Percentiles rank a stretch among this genome's conserved stretches.
Evolutionary conservation across 768 basidiomycete species (phyloP).

Genomic region (Naematelia aurantialba): DNA sequence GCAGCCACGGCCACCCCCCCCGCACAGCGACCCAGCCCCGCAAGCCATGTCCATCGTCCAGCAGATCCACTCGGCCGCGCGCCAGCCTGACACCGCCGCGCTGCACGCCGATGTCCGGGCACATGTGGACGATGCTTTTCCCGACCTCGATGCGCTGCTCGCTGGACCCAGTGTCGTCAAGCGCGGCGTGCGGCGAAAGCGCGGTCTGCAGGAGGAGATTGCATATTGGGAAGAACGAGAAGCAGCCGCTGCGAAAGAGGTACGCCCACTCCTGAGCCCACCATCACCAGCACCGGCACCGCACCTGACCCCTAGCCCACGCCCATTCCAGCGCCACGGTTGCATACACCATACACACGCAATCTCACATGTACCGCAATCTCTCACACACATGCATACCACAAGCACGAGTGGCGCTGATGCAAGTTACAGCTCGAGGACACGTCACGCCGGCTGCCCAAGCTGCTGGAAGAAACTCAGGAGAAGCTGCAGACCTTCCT

Average conservation of each 20-base stretch:
- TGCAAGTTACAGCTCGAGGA: constrained; percentile 38
- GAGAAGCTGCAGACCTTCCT: constrained; percentile 56
- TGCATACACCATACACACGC: not conserved
- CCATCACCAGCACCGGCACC: not conserved
- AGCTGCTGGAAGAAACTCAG: constrained; percentile 57
- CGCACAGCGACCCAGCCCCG: not conserved
- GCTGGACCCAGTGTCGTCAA: constrained; percentile 10
- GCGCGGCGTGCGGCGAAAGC: constrained; percentile 12
- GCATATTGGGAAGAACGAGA: constrained; percentile 34
- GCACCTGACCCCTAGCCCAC: not conserved
- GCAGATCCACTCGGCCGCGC: not conserved
- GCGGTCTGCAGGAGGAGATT: constrained; percentile 35
- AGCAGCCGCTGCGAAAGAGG: constrained; percentile 20
- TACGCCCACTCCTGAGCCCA: too few relatives aligned
- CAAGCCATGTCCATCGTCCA: not conserved
- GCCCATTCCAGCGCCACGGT: too few relatives aligned
- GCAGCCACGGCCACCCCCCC: too few relatives aligned
- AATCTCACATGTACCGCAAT: not conserved
- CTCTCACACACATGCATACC: too few relatives aligned
- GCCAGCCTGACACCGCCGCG: not conserved
- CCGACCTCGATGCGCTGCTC: constrained; percentile 15
- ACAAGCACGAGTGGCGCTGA: not conserved
- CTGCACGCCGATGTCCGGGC: constrained; percentile 9
- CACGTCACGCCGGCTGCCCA: constrained; percentile 39
- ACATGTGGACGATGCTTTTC: constrained; percentile 18